phyloP scores from a whole-genome alignment of 1,139 yeast species.

The Casaregolazyma lundiana region DNA sequence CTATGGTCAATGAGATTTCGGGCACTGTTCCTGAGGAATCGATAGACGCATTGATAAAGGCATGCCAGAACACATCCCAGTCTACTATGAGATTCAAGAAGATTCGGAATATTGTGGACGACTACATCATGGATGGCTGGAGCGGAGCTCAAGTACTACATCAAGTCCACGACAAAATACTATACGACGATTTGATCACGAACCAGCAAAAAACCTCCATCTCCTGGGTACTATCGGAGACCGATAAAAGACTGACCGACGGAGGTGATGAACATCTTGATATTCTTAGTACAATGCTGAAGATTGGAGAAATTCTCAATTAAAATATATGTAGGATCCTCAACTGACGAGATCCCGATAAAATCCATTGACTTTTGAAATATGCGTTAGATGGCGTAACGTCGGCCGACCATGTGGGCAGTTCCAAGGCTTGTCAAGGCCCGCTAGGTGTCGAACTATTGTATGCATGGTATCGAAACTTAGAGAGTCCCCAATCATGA shows the following conservation, averaged over 20 bases:
- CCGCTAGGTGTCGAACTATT: conserved; percentile 64
- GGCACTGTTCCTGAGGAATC: conserved; percentile 70
- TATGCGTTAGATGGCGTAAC: conserved; percentile 64
- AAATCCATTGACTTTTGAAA: conserved; percentile 3
- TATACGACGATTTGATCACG: conserved; percentile 52
- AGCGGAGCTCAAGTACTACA: conserved; percentile 74
- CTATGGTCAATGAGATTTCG: conserved; percentile 65
- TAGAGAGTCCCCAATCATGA: conserved; percentile 85
- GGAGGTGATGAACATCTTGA: conserved; percentile 93
- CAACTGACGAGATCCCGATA: conserved; percentile 1
- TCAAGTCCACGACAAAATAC: conserved; percentile 72
- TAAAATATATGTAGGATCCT: not conserved
- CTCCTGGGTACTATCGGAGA: conserved; percentile 61
- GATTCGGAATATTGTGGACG: conserved; percentile 48
- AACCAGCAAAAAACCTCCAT: conserved; percentile 60
- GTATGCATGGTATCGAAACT: conserved; percentile 53
- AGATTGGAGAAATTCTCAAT: conserved; percentile 36
- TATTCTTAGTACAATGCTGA: conserved; percentile 61
- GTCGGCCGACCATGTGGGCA: conserved; percentile 99
- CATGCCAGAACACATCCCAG: conserved; percentile 16
- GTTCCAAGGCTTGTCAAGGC: conserved; percentile 91
- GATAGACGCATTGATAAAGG: conserved; percentile 43
- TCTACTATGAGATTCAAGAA: conserved; percentile 32
- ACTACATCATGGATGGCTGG: conserved; percentile 72
- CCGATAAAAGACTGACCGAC: conserved; percentile 69